These are phyloP conservation scores for Pisolithus marmoratus DNA, from an alignment of 768 basidiomycete genomes.

Conservation along the genomic window DNA sequence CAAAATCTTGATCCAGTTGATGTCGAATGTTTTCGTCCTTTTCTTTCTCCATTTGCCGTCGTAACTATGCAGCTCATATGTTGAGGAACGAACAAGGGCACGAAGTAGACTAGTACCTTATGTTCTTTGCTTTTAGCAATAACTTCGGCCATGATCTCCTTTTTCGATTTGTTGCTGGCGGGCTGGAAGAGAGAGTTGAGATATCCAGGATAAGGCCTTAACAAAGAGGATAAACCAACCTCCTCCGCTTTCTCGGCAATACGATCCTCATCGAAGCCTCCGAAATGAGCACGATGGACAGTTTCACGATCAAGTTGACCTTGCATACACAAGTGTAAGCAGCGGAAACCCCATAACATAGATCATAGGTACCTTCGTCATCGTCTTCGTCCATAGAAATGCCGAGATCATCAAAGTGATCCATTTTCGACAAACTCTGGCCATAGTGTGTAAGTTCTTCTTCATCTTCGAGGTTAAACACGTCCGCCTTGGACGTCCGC, in stretches of 20 bases:
- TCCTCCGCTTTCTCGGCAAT: constrained; percentile 48
- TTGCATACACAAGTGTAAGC: constrained; percentile 15
- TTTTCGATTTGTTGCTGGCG: constrained; percentile 82
- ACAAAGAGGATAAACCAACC: constrained; percentile 27
- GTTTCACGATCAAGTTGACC: constrained; percentile 65
- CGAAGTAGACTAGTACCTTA: constrained; percentile 51
- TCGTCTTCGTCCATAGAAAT: constrained; percentile 48
- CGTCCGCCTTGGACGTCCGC: constrained; percentile 62
- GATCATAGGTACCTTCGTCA: constrained; percentile 32
- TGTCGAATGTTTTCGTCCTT: constrained; percentile 81
- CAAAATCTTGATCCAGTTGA: constrained; percentile 85
- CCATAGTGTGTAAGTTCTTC: constrained; percentile 91
- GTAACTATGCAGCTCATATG: constrained; percentile 45
- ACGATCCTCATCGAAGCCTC: constrained; percentile 75
- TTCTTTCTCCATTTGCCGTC: constrained; percentile 84
- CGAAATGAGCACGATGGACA: constrained; percentile 73
- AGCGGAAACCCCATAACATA: background rate
- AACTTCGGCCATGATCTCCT: constrained; percentile 97
- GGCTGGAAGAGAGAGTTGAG: constrained; percentile 42
- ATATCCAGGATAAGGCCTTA: background rate
- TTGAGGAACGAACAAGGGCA: background rate
- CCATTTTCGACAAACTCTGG: constrained; percentile 76
- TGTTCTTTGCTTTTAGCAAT: constrained; percentile 96
- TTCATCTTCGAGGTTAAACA: constrained; percentile 90
- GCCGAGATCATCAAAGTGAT: constrained; percentile 75